A percentile compares a stretch with the other conserved stretches of the same genome.
phyloP scores from a whole-genome alignment of 495 filamentous ascomycete genomes.

The Lophiostoma macrostomum region DNA sequence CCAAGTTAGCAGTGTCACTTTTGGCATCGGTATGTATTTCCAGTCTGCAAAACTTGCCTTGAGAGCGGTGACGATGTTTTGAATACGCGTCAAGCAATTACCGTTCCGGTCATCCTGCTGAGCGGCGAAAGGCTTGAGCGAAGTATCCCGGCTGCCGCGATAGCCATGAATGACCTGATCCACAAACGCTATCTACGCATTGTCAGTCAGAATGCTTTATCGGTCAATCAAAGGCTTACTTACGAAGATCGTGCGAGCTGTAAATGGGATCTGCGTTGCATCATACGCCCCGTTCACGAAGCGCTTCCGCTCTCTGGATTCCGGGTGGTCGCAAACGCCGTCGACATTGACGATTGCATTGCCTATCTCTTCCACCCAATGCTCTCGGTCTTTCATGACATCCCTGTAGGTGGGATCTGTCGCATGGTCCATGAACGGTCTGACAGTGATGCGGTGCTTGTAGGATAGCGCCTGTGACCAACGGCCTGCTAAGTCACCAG shows the following conservation, averaged over 20 bases:
- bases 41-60: not conserved
- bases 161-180: not conserved
- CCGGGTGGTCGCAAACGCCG: not conserved
- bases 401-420: not conserved
- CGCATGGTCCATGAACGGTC: no score
- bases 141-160: not conserved
- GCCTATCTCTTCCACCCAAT: not conserved
- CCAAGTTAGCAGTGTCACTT: no score
- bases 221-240: no score
- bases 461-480: no score
- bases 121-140: not conserved
- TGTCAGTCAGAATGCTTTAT: no score
- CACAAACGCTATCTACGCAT: no score
- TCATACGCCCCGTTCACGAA: no score
- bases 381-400: not conserved
- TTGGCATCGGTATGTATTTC: no score
- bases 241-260: no score
- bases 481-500: no score
- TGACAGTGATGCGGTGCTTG: no score
- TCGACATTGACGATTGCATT: not conserved
- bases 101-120: not conserved
- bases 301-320: not conserved
- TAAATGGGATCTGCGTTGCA: no score
- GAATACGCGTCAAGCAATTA: not conserved
- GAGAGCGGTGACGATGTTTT: not conserved